Evolutionary conservation across 768 basidiomycete genomes (phyloP).

Genomic region (Chalciporus sphaerocephalus): DNA sequence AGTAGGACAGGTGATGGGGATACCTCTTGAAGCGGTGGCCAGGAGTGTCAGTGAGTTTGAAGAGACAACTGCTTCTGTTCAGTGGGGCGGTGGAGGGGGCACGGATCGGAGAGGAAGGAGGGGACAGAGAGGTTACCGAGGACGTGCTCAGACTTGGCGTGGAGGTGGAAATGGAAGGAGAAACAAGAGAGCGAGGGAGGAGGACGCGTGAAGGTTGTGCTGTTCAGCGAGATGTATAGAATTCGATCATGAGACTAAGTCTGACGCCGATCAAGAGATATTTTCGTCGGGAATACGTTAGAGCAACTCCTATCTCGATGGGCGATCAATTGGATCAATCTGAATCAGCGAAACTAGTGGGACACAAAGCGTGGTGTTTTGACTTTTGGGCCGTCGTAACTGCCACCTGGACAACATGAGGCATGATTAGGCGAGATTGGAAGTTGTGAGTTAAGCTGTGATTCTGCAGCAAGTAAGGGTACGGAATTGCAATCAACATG

Average conservation of each 20-base stretch:
- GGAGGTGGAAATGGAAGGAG: background rate
- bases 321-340: too few species aligned
- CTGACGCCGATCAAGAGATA: background rate
- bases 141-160: background rate
- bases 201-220: background rate
- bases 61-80: background rate
- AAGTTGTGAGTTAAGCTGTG: background rate
- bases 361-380: background rate
- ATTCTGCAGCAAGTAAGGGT: background rate
- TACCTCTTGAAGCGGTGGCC: background rate
- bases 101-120: background rate
- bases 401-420: background rate
- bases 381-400: background rate
- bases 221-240: background rate
- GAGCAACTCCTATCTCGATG: too few species aligned
- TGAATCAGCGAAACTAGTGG: too few species aligned
- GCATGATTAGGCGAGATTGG: background rate
- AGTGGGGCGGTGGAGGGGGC: background rate
- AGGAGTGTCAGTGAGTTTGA: background rate
- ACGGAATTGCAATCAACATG: background rate
- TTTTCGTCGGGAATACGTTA: too few species aligned
- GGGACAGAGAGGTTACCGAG: conserved; percentile 27
- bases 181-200: background rate
- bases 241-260: background rate
- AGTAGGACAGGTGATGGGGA: background rate